These are phyloP conservation scores for Allium fistulosum DNA, from an alignment of 106 monocot genomes.

Conservation along the genomic window DNA sequence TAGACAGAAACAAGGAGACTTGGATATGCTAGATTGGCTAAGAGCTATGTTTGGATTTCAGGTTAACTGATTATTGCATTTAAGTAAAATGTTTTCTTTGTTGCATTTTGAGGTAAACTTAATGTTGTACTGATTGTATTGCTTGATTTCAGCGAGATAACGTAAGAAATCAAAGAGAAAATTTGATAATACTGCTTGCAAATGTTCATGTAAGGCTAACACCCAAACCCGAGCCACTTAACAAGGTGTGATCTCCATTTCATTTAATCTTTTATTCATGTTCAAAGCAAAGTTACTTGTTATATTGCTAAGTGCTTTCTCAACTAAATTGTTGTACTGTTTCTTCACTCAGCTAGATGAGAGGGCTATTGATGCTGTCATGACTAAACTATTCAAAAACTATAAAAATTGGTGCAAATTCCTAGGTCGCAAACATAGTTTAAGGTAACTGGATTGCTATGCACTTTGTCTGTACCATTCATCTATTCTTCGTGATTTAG, in stretches of 20 bases:
- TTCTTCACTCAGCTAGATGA: conserved; percentile 72
- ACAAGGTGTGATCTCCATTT: conserved; percentile 38
- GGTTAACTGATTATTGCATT: conserved; percentile 16
- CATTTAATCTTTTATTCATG: no score
- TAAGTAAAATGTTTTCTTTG: background rate
- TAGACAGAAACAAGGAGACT: conserved; percentile 71
- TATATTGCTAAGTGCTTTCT: no score
- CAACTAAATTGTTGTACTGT: background rate
- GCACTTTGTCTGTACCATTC: background rate
- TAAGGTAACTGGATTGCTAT: conserved; percentile 32
- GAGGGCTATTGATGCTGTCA: conserved; percentile 82
- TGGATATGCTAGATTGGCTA: conserved; percentile 95
- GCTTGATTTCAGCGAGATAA: conserved; percentile 64
- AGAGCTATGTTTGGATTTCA: conserved; percentile 97
- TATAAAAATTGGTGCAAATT: conserved; percentile 97
- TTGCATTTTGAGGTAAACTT: background rate
- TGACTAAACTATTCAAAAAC: conserved; percentile 85
- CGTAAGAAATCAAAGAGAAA: conserved; percentile 88
- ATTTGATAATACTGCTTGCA: conserved; percentile 78
- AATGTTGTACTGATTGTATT: no score
- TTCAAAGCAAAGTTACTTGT: no score
- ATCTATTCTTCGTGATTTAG: background rate
- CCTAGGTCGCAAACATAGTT: conserved; percentile 87
- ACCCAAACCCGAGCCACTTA: conserved; percentile 94
- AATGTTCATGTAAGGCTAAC: conserved; percentile 77